Conservation (phyloP, 495 filamentous ascomycete species). For the Podospora pseudocomata region DNA sequence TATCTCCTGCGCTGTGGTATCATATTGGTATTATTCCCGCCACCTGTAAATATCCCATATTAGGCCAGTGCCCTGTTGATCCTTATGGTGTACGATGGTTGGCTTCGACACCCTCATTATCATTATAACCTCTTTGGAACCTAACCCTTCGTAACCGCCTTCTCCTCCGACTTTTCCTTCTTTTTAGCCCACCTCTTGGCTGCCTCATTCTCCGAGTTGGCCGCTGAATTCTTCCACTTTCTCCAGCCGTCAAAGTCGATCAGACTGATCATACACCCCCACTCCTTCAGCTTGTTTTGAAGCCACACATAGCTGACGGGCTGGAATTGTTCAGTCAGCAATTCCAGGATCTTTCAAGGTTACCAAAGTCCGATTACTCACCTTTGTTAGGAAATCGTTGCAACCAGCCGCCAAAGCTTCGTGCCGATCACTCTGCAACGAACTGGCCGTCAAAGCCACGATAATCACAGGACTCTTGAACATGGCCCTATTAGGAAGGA, state of each 20-base stretch:
- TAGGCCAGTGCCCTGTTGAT: background rate
- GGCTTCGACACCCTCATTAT: background rate
- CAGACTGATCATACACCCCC: constrained; percentile 98
- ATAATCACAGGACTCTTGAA: constrained; percentile 98
- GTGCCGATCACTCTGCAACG: constrained; percentile 88
- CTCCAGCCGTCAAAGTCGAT: constrained; percentile 99
- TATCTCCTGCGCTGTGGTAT: background rate
- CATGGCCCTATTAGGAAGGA: constrained; percentile 62
- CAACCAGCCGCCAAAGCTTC: constrained; percentile 94
- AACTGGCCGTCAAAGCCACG: constrained; percentile 90
- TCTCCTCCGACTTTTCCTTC: constrained; percentile 30
- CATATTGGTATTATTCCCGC: background rate
- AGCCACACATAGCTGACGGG: constrained; percentile 98
- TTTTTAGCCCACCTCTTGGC: constrained; percentile 35
- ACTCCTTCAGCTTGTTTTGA: constrained; percentile 95
- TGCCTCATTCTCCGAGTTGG: constrained; percentile 31
- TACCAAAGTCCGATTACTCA: constrained; percentile 38
- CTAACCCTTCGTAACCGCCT: background rate
- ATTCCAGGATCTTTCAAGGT: background rate
- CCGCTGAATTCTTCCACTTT: constrained; percentile 83
- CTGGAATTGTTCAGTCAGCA: constrained; percentile 40
- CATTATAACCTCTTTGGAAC: background rate
- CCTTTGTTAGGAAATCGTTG: constrained; percentile 98
- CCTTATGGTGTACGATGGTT: background rate
- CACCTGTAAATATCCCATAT: background rate